Evolutionary conservation across 2,329 filamentous ascomycete genomes (phyloP).

Genomic region (Alternaria sp.): DNA sequence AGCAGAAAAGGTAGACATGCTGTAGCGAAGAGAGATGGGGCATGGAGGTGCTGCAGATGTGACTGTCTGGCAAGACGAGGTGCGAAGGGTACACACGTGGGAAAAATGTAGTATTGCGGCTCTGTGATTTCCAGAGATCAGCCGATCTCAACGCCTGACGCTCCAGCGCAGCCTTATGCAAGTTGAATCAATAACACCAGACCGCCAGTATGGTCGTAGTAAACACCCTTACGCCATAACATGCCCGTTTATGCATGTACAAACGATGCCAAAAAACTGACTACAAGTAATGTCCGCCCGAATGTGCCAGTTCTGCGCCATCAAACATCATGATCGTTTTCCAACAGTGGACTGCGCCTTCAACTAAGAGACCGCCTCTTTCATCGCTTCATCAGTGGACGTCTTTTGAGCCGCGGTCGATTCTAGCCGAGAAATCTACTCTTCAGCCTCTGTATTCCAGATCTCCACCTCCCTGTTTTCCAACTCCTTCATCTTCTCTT

Average conservation of each 20-base stretch:
- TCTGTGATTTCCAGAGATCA: neutral
- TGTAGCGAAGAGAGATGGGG: neutral
- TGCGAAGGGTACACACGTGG: neutral
- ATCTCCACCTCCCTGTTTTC: conserved; percentile 78
- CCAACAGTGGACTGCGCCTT: neutral
- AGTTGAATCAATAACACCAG: neutral
- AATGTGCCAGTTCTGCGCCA: neutral
- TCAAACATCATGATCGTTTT: neutral
- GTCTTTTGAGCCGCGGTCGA: neutral
- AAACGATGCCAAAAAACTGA: neutral
- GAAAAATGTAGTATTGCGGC: neutral
- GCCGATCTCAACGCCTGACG: neutral
- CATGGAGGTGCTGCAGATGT: neutral
- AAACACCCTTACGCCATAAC: neutral
- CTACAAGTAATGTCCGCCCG: neutral
- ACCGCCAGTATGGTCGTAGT: neutral
- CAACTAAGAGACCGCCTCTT: neutral
- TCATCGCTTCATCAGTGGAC: neutral
- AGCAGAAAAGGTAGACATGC: neutral
- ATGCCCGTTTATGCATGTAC: neutral
- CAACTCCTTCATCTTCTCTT: conserved; percentile 73
- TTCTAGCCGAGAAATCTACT: conserved; percentile 50
- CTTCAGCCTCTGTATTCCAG: conserved; percentile 77
- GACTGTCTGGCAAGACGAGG: neutral
- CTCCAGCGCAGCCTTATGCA: neutral